Conservation (phyloP, 2,329 filamentous ascomycete species). For the Diaporthe capsici region DNA sequence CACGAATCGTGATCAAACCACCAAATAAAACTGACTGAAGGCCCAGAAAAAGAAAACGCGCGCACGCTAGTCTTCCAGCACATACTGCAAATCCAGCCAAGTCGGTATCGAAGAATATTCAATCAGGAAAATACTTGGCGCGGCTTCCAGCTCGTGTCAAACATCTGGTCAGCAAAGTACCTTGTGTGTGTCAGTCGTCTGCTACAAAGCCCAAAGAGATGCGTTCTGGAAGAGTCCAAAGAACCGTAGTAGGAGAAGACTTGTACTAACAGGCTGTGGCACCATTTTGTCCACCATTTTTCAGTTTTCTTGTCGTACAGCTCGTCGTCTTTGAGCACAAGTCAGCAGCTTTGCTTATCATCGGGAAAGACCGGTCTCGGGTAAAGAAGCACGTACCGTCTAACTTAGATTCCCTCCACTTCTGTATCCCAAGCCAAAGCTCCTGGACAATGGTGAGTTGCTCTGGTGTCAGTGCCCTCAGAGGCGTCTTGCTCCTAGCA, state of each 20-base stretch:
- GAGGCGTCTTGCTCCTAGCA: conserved; percentile 46
- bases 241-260: not conserved
- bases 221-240: not conserved
- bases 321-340: not conserved
- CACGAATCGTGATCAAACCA: not conserved
- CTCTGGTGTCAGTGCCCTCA: conserved; percentile 49
- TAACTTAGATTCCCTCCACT: conserved; percentile 45
- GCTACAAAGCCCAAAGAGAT: not conserved
- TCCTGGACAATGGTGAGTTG: conserved; percentile 53
- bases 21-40: not conserved
- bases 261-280: conserved; percentile 43
- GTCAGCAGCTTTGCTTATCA: not conserved
- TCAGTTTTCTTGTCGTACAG: not conserved
- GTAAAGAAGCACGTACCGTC: not conserved
- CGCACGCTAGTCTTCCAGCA: not conserved
- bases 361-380: too few relatives aligned
- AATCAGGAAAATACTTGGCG: conserved; percentile 5
- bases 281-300: conserved; percentile 7
- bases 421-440: conserved; percentile 48
- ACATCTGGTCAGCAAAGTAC: conserved; percentile 63
- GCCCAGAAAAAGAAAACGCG: not conserved
- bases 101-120: not conserved
- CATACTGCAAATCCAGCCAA: not conserved
- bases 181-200: not conserved
- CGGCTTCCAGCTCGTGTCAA: conserved; percentile 57